Conservation (phyloP, 2,329 filamentous ascomycete genomes). For the Colletotrichum musae region DNA sequence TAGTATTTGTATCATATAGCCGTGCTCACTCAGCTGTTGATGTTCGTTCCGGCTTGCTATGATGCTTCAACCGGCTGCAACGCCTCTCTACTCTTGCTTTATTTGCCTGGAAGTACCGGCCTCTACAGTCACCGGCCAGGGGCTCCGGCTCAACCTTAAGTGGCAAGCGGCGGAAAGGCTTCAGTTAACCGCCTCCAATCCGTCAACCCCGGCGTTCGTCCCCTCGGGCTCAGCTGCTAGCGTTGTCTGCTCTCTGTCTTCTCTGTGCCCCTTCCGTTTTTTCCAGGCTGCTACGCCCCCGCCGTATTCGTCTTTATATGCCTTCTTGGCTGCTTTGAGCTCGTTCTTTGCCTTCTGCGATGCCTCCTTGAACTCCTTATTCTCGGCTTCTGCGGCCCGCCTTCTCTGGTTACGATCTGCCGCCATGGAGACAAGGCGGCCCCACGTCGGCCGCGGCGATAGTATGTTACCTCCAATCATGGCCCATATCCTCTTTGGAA, state of each 20-base stretch:
- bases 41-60: slow-evolving; percentile 3
- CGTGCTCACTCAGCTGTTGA: slow-evolving; percentile 10
- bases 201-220: neutral
- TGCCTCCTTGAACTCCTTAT: slow-evolving; percentile 13
- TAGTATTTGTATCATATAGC: slow-evolving; percentile 39
- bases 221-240: neutral
- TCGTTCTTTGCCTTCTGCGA: slow-evolving; percentile 19
- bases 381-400: slow-evolving; percentile 5
- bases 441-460: slow-evolving; percentile 23
- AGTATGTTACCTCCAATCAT: slow-evolving; percentile 31
- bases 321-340: slow-evolving; percentile 14
- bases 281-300: slow-evolving; percentile 27
- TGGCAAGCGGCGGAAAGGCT: too few species aligned
- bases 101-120: too few species aligned
- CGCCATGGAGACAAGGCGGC: slow-evolving; percentile 15
- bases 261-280: neutral
- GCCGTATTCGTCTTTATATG: slow-evolving; percentile 19
- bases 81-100: too few species aligned
- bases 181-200: too few species aligned
- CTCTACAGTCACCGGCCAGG: too few species aligned
- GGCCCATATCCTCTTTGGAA: slow-evolving; percentile 26
- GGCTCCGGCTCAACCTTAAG: too few species aligned
- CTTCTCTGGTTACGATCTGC: slow-evolving; percentile 10
- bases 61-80: slow-evolving; percentile 1
- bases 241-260: neutral